These are phyloP conservation scores for Pythium sukuiense DNA, from an alignment of 352 stramenopile genomes.

Conservation along the genomic window DNA sequence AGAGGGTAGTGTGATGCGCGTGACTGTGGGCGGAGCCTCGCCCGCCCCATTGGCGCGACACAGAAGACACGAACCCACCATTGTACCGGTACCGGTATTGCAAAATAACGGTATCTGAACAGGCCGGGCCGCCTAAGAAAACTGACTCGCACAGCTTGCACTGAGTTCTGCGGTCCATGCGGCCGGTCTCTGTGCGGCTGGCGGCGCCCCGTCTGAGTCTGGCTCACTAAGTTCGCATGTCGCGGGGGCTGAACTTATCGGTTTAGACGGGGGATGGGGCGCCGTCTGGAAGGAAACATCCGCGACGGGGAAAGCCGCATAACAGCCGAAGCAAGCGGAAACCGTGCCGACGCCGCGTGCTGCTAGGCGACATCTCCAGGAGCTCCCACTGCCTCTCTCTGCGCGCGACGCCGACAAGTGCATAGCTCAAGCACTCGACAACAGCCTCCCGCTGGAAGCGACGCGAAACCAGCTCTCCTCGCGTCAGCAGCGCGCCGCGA, in stretches of 20 bases:
- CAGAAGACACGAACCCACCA: slow-evolving; percentile 1
- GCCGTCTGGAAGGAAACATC: slow-evolving; percentile 1
- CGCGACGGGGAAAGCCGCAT: slow-evolving; percentile 1
- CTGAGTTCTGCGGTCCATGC: slow-evolving; percentile 2
- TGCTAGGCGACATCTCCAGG: neutral
- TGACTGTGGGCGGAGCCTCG: neutral
- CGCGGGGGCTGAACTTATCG: slow-evolving; percentile 24
- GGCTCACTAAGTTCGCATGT: slow-evolving; percentile 21
- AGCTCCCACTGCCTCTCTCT: neutral
- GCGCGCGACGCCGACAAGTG: neutral
- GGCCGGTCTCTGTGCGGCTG: slow-evolving; percentile 2
- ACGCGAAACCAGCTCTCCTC: neutral
- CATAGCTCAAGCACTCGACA: neutral
- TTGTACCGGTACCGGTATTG: neutral
- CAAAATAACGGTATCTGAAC: too few relatives aligned
- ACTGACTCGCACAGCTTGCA: neutral
- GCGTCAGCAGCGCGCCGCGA: neutral
- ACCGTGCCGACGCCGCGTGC: neutral
- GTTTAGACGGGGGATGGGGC: slow-evolving; percentile 15
- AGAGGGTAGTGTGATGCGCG: neutral
- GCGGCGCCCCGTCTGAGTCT: slow-evolving; percentile 1
- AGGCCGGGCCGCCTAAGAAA: too few relatives aligned
- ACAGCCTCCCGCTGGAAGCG: neutral
- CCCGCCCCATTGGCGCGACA: neutral
- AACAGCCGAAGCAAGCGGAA: slow-evolving; percentile 1